Evolutionary conservation across 1,139 yeast species (phyloP), one percentile per base, ranked within the genome.

Genomic region (Cylindricascospora bacillispora): DNA sequence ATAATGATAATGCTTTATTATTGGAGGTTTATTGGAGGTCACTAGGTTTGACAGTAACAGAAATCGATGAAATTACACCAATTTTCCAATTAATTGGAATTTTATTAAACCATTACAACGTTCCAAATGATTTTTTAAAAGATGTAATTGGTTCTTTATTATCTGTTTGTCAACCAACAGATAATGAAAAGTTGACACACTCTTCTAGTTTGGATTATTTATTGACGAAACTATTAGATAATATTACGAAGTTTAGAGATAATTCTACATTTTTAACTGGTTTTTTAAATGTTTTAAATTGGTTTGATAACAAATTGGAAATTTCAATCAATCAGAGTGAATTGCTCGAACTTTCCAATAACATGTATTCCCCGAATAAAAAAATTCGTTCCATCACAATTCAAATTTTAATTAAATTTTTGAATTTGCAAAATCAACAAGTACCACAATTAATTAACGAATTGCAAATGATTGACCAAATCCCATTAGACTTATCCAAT

Each of bases 401-500:
- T 22, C 54, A 60, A 16, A 50, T 72, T 29, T 40, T 67, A 4
- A 44, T 52, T 4, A 48, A 54, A 1, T 35, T 68, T 3, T 45
- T 50, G 27, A 43, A 49, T 6, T 25, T 47, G 1, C 45, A 52
- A 17, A 56, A 54, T 1, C 29, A 41, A 2, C 57, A 56, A 6
- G 47, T 54, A 15, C 62, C 69, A 3, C 47, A 55, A 3, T 42
- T 62, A 15, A 26, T 60, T 11, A 45, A 46, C 30, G 71, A 60
- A 48, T 75, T 65, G 45, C 62, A 53, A 38, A 61, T 55, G 3
- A 70, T 85, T 33, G 95, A 82, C 47, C 73, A 77, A 37, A 67
- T 78, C 7, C 93, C 94, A 0, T 59, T 79, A 29, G 67, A 70
- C 11, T 55, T 85, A 13, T 60, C 67, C n/a, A 73, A 74, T 33